These are phyloP conservation scores for Acanthamoeba polyphaga DNA, from an alignment of 208 protist genomes.

Conservation along the genomic window DNA sequence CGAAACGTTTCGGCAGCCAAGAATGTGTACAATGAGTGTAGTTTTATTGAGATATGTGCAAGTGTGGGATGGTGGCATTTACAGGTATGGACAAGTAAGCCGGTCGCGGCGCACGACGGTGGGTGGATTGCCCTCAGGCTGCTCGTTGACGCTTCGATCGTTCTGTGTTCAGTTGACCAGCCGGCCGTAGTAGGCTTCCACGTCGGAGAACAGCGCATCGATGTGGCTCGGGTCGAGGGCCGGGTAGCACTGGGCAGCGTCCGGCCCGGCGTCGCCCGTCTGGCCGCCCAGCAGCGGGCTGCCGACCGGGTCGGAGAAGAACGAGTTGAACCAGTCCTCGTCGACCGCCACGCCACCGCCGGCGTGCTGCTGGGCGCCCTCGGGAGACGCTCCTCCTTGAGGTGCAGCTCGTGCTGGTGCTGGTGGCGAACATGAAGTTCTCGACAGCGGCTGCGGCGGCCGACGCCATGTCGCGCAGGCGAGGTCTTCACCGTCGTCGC, in stretches of 20 bases:
- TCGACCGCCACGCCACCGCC: background rate
- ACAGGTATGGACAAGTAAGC: too few relatives aligned
- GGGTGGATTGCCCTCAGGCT: too few relatives aligned
- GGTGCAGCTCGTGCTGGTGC: background rate
- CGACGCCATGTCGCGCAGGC: constrained; percentile 42
- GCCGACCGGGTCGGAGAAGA: constrained; percentile 4
- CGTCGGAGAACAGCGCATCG: constrained; percentile 18
- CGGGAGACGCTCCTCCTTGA: constrained; percentile 11
- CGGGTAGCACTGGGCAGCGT: background rate
- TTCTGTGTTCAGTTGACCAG: background rate
- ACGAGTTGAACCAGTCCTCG: constrained; percentile 60
- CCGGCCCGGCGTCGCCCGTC: background rate
- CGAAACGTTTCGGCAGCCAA: too few relatives aligned
- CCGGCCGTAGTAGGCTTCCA: constrained; percentile 8
- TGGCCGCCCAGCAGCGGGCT: constrained; percentile 13
- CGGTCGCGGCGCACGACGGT: too few relatives aligned
- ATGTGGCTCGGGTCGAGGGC: background rate
- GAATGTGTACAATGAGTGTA: too few relatives aligned
- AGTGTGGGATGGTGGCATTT: too few relatives aligned
- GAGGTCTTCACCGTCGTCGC: background rate
- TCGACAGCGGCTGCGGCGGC: background rate
- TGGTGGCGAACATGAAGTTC: background rate
- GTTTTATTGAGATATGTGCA: too few relatives aligned
- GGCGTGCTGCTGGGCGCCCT: background rate
- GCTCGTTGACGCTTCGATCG: background rate